Percentiles rank a stretch among this genome's conserved stretches.
Evolutionary conservation across 2,329 filamentous ascomycete genomes (phyloP).

Genomic region (Trichoderma brevicompactum): DNA sequence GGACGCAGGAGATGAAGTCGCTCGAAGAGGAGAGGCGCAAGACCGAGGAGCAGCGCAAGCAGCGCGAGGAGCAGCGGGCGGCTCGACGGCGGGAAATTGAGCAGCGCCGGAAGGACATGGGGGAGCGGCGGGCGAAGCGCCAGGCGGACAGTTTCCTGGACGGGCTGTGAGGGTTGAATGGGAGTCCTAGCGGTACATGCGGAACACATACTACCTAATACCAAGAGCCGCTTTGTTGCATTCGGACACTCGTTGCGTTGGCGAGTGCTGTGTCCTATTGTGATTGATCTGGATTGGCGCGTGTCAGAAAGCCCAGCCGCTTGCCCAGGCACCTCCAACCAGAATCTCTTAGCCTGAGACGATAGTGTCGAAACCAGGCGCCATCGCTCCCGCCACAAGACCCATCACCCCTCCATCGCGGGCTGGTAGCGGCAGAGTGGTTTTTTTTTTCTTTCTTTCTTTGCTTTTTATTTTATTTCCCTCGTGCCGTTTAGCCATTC

Average conservation of each 20-base stretch:
- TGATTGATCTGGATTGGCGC: not conserved
- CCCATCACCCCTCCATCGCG: slow-evolving; percentile 8
- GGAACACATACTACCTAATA: not conserved
- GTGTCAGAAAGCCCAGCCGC: not conserved
- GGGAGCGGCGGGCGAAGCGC: slow-evolving; percentile 64
- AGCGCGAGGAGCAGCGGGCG: slow-evolving; percentile 60
- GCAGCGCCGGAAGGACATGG: slow-evolving; percentile 64
- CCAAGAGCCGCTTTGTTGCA: not conserved
- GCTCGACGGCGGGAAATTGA: slow-evolving; percentile 67
- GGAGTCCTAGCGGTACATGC: not conserved
- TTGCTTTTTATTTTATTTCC: not conserved
- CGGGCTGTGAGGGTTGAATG: slow-evolving; percentile 46
- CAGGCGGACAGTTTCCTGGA: slow-evolving; percentile 76
- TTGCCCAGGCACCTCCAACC: slow-evolving; percentile 19
- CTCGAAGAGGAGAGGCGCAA: slow-evolving; percentile 68
- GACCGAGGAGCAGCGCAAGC: slow-evolving; percentile 67
- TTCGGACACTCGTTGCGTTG: not conserved
- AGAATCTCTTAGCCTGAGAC: slow-evolving; percentile 9
- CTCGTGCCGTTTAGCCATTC: slow-evolving; percentile 16
- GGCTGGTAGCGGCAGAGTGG: slow-evolving; percentile 12
- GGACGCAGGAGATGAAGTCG: slow-evolving; percentile 73
- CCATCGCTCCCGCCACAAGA: slow-evolving; percentile 26
- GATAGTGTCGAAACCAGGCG: slow-evolving; percentile 19
- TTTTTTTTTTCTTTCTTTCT: slow-evolving; percentile 4
- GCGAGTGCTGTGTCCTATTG: not conserved